A percentile compares a stretch with the other conserved stretches of the same genome.
Evolutionary conservation across 202 grass and related monocot species (phyloP).

Genomic region (Cymbopogon flexuosus): DNA sequence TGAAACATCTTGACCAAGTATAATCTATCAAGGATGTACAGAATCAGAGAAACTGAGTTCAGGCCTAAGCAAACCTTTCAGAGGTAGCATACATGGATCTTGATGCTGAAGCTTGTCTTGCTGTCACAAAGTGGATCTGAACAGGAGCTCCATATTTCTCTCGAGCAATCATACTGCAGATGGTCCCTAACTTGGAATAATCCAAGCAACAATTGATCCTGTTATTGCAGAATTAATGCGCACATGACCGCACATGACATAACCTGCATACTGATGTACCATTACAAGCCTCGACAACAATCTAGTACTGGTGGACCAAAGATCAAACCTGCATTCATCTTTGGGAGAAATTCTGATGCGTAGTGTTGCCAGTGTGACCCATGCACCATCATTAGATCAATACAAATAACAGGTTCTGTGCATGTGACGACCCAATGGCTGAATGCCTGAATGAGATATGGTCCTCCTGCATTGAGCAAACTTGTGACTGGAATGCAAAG

Average conservation of each 20-base stretch:
- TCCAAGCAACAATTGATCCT: conserved; percentile 12
- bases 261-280: conserved; percentile 25
- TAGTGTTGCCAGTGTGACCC: neutral
- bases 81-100: conserved; percentile 8
- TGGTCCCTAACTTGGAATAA: conserved; percentile 29
- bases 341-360: neutral
- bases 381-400: conserved; percentile 21
- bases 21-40: conserved; percentile 23
- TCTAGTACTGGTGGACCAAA: neutral
- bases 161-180: conserved; percentile 17
- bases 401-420: conserved; percentile 7
- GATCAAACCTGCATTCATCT: conserved; percentile 7
- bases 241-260: conserved; percentile 11
- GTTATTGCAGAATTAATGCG: conserved; percentile 18
- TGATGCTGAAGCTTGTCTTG: conserved; percentile 3
- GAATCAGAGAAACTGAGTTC: neutral
- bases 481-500: conserved; percentile 19
- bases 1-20: neutral
- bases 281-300: neutral
- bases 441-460: conserved; percentile 9
- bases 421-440: conserved; percentile 21
- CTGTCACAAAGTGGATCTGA: conserved; percentile 26
- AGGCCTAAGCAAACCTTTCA: no score
- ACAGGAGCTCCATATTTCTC: neutral
- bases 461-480: conserved; percentile 16